Percentiles rank a stretch among this genome's conserved stretches.
These are phyloP conservation scores for Aureobasidium sp. DNA, from an alignment of 2,329 filamentous ascomycete genomes.

Conservation along the genomic window DNA sequence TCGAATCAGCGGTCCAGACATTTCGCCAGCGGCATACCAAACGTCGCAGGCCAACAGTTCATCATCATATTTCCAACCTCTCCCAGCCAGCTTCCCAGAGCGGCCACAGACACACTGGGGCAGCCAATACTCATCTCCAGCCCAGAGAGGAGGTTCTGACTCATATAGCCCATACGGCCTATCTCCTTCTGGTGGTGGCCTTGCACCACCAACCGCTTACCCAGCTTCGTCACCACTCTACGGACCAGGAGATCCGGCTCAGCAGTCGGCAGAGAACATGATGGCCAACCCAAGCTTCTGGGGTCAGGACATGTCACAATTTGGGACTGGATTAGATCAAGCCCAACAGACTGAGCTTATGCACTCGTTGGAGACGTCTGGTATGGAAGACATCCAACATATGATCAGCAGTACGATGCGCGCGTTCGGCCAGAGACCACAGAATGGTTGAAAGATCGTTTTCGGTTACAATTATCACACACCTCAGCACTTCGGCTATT, in stretches of 20 bases:
- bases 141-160: not conserved
- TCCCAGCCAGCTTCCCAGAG: constrained; percentile 26
- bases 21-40: constrained; percentile 15
- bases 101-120: constrained; percentile 18
- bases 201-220: not conserved
- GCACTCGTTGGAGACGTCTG: constrained; percentile 31
- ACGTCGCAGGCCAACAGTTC: constrained; percentile 18
- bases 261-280: not conserved
- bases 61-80: constrained; percentile 21
- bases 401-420: constrained; percentile 27
- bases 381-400: constrained; percentile 32
- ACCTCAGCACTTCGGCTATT: too few species aligned
- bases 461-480: not conserved
- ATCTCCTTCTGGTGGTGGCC: not conserved
- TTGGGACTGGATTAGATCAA: constrained; percentile 28
- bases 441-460: not conserved
- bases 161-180: not conserved
- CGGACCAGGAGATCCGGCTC: not conserved
- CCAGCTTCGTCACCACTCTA: constrained; percentile 5
- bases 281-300: constrained; percentile 9
- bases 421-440: constrained; percentile 1
- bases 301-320: constrained; percentile 18
- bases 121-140: not conserved
- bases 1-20: not conserved
- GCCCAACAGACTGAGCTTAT: constrained; percentile 32